A percentile compares a stretch with the other conserved stretches of the same genome.
Evolutionary conservation across 2,329 filamentous ascomycete species (phyloP).

Genomic region (Pleomassaria siparia): DNA sequence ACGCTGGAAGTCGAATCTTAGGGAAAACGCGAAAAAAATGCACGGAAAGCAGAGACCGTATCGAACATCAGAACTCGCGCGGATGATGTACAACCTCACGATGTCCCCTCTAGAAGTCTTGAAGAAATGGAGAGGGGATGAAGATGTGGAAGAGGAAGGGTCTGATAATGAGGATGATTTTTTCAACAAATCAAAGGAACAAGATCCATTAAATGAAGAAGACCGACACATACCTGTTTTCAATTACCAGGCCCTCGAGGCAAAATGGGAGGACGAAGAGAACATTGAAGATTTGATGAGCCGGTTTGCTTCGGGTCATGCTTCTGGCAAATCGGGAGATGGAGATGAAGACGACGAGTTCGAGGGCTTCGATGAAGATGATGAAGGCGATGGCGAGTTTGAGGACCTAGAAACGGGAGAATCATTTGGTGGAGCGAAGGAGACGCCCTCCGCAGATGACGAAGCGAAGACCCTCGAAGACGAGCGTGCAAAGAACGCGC

Average conservation of each 20-base stretch:
- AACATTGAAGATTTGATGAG: slow-evolving; percentile 73
- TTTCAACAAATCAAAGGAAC: slow-evolving; percentile 58
- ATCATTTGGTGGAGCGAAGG: slow-evolving; percentile 47
- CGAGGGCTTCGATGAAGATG: slow-evolving; percentile 64
- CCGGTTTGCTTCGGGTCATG: slow-evolving; percentile 72
- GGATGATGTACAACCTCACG: slow-evolving; percentile 84
- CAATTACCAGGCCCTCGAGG: slow-evolving; percentile 77
- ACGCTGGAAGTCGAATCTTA: slow-evolving; percentile 87
- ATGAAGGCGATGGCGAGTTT: slow-evolving; percentile 78
- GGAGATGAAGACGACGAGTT: slow-evolving; percentile 55
- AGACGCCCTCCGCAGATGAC: slow-evolving; percentile 44
- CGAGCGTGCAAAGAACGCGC: slow-evolving; percentile 88
- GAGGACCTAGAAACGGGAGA: slow-evolving; percentile 83
- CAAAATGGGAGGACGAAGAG: slow-evolving; percentile 81
- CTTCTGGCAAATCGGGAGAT: slow-evolving; percentile 48
- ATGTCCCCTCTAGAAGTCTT: slow-evolving; percentile 75
- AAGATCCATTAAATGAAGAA: slow-evolving; percentile 58
- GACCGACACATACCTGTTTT: slow-evolving; percentile 77
- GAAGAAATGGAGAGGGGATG: slow-evolving; percentile 75
- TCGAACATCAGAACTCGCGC: slow-evolving; percentile 78
- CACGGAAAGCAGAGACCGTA: slow-evolving; percentile 72
- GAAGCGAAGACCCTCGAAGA: slow-evolving; percentile 67
- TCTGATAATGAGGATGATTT: slow-evolving; percentile 63
- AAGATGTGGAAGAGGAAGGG: slow-evolving; percentile 53
- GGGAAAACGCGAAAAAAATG: slow-evolving; percentile 70